Evolutionary conservation across 2,329 filamentous ascomycete species (phyloP), one percentile per base, ranked within the genome.

Genomic region (Neonectria punicea): DNA sequence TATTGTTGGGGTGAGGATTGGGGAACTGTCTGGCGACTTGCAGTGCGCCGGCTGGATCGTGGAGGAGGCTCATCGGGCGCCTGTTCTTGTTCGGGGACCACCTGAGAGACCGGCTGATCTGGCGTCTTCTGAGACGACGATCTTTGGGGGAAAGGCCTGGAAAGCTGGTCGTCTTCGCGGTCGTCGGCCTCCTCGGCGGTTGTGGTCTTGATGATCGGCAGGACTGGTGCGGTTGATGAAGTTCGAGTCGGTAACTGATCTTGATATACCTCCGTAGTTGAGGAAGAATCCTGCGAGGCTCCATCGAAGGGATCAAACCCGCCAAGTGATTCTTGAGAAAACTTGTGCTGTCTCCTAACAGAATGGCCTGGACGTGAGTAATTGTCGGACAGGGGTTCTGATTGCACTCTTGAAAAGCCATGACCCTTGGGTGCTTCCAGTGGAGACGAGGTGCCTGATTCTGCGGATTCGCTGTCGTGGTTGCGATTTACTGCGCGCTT

Each of bases 401-500:
- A 93, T 74, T 91, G 88, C 1, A 92, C 88, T 69, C 89, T 85
- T 6, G 84, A 81, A 36, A 93, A 79, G 7, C 83, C 82, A 58
- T 88, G 82, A 28, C 84, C 85, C 50, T 80, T 79, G 32, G 83
- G 83, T 54, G 81, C 81, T 54, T 84, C 84, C 28, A 83, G 76
- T 20, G 81, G 78, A 61, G 82, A 80, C 30, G 71, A 71, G 30
- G 60, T 56, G 14, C 58, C 66, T 0, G 67, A 53, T n/a, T 78
- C 76, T 5, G 64, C 49, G 7, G 67, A 67, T 66, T 90, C 89
- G 14, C 84, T 84, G 18, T 92, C 90, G n/a, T 85, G 82, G 25
- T 88, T 86, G 63, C 88, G 88, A 47, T 87, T 86, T 5, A 84
- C 84, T 49, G 89, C 84, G 43, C 95, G 88, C 78, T 93, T 93